Conservation (phyloP, 208 protist species). For the Trichomonas vaginalis region DNA sequence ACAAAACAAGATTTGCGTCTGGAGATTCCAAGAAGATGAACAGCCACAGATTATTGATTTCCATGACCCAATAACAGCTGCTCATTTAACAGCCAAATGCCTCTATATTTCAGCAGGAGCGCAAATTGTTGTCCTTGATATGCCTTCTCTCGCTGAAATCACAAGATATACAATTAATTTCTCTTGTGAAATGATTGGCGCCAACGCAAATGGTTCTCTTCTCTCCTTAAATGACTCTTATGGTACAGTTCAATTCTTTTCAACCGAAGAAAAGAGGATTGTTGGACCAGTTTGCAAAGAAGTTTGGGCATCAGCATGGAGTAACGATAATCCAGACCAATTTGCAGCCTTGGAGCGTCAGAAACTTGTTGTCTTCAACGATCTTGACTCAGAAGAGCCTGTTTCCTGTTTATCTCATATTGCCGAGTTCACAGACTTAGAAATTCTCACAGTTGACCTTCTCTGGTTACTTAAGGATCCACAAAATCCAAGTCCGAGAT, state of each 20-base stretch:
- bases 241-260: not conserved
- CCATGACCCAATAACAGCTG: not conserved
- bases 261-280: not conserved
- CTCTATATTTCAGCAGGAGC: not conserved
- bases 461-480: constrained; percentile 74
- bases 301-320: not conserved
- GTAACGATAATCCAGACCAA: constrained; percentile 60
- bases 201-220: not conserved
- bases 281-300: not conserved
- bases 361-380: constrained; percentile 55
- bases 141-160: not conserved
- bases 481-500: constrained; percentile 58
- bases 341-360: constrained; percentile 63
- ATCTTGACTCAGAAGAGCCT: constrained; percentile 62
- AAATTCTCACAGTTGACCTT: constrained; percentile 60
- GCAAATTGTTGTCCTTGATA: not conserved
- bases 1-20: not conserved
- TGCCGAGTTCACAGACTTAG: constrained; percentile 68
- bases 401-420: constrained; percentile 52
- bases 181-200: not conserved
- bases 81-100: not conserved
- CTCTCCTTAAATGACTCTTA: not conserved
- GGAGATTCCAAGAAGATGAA: not conserved
- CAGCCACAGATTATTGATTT: not conserved
- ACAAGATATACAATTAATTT: not conserved